phyloP scores from a whole-genome alignment of 352 stramenopile genomes.

The Pythium phragmitis region DNA sequence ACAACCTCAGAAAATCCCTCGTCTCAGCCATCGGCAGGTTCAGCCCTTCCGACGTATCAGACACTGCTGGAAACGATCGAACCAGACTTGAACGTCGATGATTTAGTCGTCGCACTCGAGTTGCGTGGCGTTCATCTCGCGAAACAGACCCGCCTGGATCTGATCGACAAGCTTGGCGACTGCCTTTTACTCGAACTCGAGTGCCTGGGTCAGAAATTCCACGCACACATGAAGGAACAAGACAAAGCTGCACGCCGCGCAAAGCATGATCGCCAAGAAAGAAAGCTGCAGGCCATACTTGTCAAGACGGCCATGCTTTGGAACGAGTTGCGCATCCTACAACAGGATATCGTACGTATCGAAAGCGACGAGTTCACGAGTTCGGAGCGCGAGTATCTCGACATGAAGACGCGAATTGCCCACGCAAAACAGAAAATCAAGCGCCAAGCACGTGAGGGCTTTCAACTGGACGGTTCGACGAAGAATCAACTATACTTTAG shows the following conservation, averaged over 20 bases:
- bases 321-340: slow-evolving; percentile 47
- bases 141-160: slow-evolving; percentile 54
- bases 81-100: slow-evolving; percentile 61
- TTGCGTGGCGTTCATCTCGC: slow-evolving; percentile 57
- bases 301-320: slow-evolving; percentile 43
- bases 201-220: slow-evolving; percentile 60
- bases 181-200: slow-evolving; percentile 68
- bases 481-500: slow-evolving; percentile 37
- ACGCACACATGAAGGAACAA: slow-evolving; percentile 66
- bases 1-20: neutral
- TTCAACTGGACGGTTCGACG: slow-evolving; percentile 3
- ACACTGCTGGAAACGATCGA: slow-evolving; percentile 61
- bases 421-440: slow-evolving; percentile 54
- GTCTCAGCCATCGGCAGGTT: neutral
- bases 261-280: slow-evolving; percentile 52
- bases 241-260: slow-evolving; percentile 50
- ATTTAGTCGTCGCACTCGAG: slow-evolving; percentile 59
- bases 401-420: slow-evolving; percentile 60
- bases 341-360: slow-evolving; percentile 40
- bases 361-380: slow-evolving; percentile 40
- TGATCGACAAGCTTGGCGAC: slow-evolving; percentile 57
- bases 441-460: slow-evolving; percentile 55
- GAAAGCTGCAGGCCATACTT: slow-evolving; percentile 32
- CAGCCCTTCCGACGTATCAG: slow-evolving; percentile 27
- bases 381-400: slow-evolving; percentile 46